Conservation (phyloP, 192 early-diverging fungal genomes). For the Gigaspora rosea region DNA sequence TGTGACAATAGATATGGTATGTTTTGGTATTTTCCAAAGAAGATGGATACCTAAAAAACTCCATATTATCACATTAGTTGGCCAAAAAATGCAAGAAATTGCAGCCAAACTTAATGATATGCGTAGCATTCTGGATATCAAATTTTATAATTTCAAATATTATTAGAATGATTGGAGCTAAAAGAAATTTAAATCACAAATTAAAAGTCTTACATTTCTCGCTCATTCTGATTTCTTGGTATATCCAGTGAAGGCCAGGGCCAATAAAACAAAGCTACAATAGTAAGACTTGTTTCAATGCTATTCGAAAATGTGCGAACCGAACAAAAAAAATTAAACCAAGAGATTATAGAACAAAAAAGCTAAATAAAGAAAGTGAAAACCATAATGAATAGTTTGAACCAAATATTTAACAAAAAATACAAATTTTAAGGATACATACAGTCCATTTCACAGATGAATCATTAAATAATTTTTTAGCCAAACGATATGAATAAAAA, state of each 20-base stretch:
- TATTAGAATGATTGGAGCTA: not conserved
- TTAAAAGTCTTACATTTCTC: not conserved
- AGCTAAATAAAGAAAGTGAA: slow-evolving; percentile 39
- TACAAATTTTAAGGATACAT: slow-evolving; percentile 37
- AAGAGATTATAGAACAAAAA: slow-evolving; percentile 54
- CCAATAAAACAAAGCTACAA: slow-evolving; percentile 83
- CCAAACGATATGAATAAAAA: slow-evolving; percentile 73
- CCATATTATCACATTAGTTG: slow-evolving; percentile 90
- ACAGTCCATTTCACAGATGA: slow-evolving; percentile 62
- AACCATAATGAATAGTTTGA: not conserved
- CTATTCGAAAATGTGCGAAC: slow-evolving; percentile 60
- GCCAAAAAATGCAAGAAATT: slow-evolving; percentile 80
- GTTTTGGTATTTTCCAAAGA: slow-evolving; percentile 36
- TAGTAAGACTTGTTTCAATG: slow-evolving; percentile 75
- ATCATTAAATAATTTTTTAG: slow-evolving; percentile 60
- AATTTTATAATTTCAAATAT: not conserved
- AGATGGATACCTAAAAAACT: slow-evolving; percentile 68
- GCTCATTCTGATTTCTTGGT: slow-evolving; percentile 3
- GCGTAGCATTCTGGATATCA: slow-evolving; percentile 24
- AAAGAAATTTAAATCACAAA: not conserved
- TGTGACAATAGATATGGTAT: slow-evolving; percentile 33
- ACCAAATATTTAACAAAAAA: not conserved
- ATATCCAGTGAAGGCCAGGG: slow-evolving; percentile 55
- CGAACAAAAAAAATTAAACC: slow-evolving; percentile 61
- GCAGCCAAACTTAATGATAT: slow-evolving; percentile 72